Conservation (phyloP, 768 basidiomycete species). For the Pulveroboletus sp. region DNA sequence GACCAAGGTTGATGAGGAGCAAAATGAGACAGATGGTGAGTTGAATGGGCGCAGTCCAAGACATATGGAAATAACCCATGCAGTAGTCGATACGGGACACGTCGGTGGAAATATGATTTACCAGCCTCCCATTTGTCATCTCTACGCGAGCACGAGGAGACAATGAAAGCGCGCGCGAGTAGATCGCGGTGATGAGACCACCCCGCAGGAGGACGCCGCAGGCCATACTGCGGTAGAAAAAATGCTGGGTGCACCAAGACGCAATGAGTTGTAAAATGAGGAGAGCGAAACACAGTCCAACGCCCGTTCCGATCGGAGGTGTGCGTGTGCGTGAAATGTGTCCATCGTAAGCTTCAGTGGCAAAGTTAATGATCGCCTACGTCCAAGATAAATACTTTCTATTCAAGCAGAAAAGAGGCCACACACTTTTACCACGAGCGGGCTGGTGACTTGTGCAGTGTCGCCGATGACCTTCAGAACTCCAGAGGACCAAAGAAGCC, state of each 20-base stretch:
- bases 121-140: conserved; percentile 82
- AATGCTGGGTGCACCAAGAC: conserved; percentile 72
- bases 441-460: conserved; percentile 67
- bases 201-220: conserved; percentile 79
- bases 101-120: conserved; percentile 92
- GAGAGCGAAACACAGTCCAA: conserved; percentile 73
- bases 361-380: conserved; percentile 70
- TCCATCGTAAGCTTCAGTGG: conserved; percentile 53
- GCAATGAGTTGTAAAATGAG: conserved; percentile 63
- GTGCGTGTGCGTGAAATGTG: conserved; percentile 35
- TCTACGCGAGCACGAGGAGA: conserved; percentile 75
- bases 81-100: conserved; percentile 90
- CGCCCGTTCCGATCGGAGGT: conserved; percentile 51
- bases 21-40: conserved; percentile 73
- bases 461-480: conserved; percentile 59
- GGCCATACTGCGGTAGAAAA: conserved; percentile 72
- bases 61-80: conserved; percentile 75
- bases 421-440: conserved; percentile 75
- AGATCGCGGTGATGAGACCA: conserved; percentile 85
- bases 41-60: conserved; percentile 75
- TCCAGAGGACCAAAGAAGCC: conserved; percentile 76
- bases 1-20: conserved; percentile 69
- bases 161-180: conserved; percentile 69
- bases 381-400: neutral
- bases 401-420: neutral